Evolutionary conservation across 1,139 yeast genomes (phyloP).

Genomic region (Suhomyces chickasaworum): DNA sequence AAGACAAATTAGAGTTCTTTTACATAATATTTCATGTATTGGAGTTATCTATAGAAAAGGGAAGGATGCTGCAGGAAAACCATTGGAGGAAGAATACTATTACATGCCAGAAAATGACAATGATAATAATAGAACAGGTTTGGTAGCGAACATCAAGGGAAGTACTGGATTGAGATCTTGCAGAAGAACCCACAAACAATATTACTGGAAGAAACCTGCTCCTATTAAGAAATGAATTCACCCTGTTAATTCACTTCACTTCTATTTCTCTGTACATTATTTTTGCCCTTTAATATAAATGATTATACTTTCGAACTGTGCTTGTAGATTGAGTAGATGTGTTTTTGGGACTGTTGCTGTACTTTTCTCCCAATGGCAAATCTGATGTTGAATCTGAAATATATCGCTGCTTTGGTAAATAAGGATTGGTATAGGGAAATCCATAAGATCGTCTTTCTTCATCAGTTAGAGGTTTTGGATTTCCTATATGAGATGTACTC

Average conservation of each 20-base stretch:
- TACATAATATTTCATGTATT: conserved; percentile 55
- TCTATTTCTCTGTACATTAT: conserved; percentile 13
- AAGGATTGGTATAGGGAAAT: conserved; percentile 32
- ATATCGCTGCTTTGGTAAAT: background rate
- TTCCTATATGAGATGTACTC: conserved; percentile 23
- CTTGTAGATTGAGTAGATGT: conserved; percentile 9
- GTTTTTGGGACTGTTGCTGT: background rate
- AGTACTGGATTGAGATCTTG: conserved; percentile 82
- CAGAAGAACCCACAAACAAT: conserved; percentile 91
- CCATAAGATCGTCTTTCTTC: conserved; percentile 32
- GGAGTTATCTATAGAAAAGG: conserved; percentile 88
- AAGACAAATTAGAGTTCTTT: conserved; percentile 53
- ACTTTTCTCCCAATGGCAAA: background rate
- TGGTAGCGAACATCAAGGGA: conserved; percentile 80
- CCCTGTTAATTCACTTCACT: background rate
- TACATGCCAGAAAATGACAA: conserved; percentile 82
- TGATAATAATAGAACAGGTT: conserved; percentile 64
- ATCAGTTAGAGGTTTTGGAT: conserved; percentile 34
- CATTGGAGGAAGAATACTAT: conserved; percentile 89
- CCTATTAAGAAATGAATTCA: conserved; percentile 43
- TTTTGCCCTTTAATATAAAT: background rate
- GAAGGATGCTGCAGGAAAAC: conserved; percentile 95
- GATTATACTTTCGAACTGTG: conserved; percentile 3
- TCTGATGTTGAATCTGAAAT: background rate
- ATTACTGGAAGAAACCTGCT: conserved; percentile 80